Percentiles rank a stretch among this genome's conserved stretches.
Evolutionary conservation across 2,329 filamentous ascomycete genomes (phyloP).

Genomic region (Paraphoma sp.): DNA sequence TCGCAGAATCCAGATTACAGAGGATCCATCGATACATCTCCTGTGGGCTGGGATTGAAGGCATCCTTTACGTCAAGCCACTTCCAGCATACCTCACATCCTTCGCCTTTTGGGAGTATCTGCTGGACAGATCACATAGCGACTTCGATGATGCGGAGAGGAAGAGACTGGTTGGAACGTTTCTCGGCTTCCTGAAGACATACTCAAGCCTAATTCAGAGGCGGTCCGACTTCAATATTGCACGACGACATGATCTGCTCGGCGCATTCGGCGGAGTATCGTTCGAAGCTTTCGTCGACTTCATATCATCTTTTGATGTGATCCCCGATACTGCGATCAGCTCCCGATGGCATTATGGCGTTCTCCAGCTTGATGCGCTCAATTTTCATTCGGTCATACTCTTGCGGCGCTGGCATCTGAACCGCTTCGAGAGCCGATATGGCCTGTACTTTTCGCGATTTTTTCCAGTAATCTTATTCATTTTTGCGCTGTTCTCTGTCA

Average conservation of each 20-base stretch:
- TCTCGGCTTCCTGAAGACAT: slow-evolving; percentile 26
- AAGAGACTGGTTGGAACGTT: slow-evolving; percentile 7
- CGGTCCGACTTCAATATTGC: slow-evolving; percentile 27
- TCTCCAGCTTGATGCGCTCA: slow-evolving; percentile 23
- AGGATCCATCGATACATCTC: slow-evolving; percentile 24
- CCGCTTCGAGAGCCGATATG: slow-evolving; percentile 23
- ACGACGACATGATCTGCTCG: slow-evolving; percentile 11
- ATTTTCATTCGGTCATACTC: slow-evolving; percentile 25
- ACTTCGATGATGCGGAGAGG: slow-evolving; percentile 11
- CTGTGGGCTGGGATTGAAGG: slow-evolving; percentile 19
- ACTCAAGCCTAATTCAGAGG: slow-evolving; percentile 18
- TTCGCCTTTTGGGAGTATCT: slow-evolving; percentile 29
- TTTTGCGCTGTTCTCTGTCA: slow-evolving; percentile 26
- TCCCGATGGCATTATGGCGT: slow-evolving; percentile 23
- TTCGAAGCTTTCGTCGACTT: slow-evolving; percentile 22
- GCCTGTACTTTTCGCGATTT: slow-evolving; percentile 22
- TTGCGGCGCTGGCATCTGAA: slow-evolving; percentile 24
- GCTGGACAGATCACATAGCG: slow-evolving; percentile 14
- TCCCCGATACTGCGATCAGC: slow-evolving; percentile 13
- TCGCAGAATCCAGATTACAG: slow-evolving; percentile 20
- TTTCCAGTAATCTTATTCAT: slow-evolving; percentile 25
- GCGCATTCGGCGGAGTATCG: slow-evolving; percentile 2
- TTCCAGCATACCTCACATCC: slow-evolving; percentile 23
- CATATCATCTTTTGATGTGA: slow-evolving; percentile 16
- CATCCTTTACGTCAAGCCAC: slow-evolving; percentile 24